Evolutionary conservation across 306 rosid genomes (phyloP).

Genomic region (Cicer pinnatifidum): DNA sequence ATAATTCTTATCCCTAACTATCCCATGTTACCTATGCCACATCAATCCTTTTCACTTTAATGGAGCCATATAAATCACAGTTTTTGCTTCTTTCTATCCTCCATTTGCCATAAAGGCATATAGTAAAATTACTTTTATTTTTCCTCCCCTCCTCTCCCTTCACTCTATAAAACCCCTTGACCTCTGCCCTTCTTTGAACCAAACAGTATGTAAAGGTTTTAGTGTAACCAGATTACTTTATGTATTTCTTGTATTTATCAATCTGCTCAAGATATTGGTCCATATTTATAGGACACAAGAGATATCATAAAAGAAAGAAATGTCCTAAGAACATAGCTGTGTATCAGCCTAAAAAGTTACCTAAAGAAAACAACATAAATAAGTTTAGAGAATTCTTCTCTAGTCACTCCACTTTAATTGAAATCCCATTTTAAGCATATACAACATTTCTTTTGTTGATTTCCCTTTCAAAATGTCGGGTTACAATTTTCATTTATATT

Average conservation of each 20-base stretch:
- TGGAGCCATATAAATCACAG: not conserved
- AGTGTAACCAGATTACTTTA: not conserved
- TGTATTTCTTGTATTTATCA: constrained; percentile 19
- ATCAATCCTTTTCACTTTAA: not conserved
- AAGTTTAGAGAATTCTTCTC: constrained; percentile 16
- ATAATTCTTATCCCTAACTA: not conserved
- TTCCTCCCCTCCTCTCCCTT: not conserved
- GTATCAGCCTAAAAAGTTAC: constrained; percentile 13
- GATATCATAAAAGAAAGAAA: not conserved
- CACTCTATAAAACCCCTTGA: not conserved
- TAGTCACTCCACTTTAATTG: not conserved
- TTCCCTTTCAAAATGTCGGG: constrained; percentile 26
- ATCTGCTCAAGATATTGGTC: constrained; percentile 10
- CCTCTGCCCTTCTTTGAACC: constrained; percentile 6
- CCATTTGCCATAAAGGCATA: not conserved
- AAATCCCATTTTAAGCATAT: not conserved
- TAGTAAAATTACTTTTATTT: not conserved
- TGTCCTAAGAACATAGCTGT: not conserved
- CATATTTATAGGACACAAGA: not conserved
- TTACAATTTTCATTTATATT: not conserved
- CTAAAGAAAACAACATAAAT: constrained; percentile 18
- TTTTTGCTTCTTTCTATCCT: not conserved
- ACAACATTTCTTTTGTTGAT: not conserved
- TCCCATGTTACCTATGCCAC: not conserved
- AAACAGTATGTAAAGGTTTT: constrained; percentile 17